A percentile compares a stretch with the other conserved stretches of the same genome.
Conservation (phyloP, 371 early-diverging fungal genomes). For the Sporodiniella umbellata region DNA sequence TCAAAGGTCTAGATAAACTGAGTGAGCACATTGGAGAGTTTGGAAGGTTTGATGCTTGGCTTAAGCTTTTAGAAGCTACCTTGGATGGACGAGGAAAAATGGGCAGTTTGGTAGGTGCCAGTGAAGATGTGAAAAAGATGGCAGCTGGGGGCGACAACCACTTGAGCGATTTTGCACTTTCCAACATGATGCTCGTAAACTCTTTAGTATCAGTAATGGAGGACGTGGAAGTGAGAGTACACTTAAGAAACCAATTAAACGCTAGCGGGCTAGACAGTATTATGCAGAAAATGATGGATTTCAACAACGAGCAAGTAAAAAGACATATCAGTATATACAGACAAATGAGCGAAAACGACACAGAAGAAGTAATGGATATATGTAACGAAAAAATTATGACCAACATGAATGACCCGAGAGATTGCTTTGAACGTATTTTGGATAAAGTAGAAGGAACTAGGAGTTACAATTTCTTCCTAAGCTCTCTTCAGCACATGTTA, state of each 20-base stretch:
- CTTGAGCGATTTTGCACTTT: constrained; percentile 76
- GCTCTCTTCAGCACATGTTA: constrained; percentile 74
- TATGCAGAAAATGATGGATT: constrained; percentile 70
- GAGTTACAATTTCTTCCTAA: constrained; percentile 75
- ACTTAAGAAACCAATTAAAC: constrained; percentile 75
- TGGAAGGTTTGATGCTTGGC: constrained; percentile 80
- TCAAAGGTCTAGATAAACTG: constrained; percentile 67
- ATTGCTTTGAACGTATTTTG: constrained; percentile 73
- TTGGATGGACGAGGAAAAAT: constrained; percentile 79
- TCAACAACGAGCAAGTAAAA: constrained; percentile 69
- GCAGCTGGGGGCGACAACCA: constrained; percentile 65
- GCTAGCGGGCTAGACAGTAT: constrained; percentile 68
- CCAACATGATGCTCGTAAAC: constrained; percentile 83
- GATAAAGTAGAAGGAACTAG: constrained; percentile 71
- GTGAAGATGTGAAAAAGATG: constrained; percentile 68
- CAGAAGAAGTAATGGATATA: constrained; percentile 73
- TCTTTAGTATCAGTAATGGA: constrained; percentile 75
- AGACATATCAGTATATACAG: constrained; percentile 76
- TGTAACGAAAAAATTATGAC: constrained; percentile 71
- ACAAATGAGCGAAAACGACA: constrained; percentile 74
- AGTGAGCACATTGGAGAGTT: constrained; percentile 56
- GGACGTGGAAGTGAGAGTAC: constrained; percentile 73
- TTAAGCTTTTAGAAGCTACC: constrained; percentile 70
- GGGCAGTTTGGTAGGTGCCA: constrained; percentile 79
- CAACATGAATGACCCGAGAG: constrained; percentile 80